Percentiles rank a stretch among this genome's conserved stretches.
phyloP scores from a whole-genome alignment of 768 basidiomycete genomes.

The Hydnum rufescens region DNA sequence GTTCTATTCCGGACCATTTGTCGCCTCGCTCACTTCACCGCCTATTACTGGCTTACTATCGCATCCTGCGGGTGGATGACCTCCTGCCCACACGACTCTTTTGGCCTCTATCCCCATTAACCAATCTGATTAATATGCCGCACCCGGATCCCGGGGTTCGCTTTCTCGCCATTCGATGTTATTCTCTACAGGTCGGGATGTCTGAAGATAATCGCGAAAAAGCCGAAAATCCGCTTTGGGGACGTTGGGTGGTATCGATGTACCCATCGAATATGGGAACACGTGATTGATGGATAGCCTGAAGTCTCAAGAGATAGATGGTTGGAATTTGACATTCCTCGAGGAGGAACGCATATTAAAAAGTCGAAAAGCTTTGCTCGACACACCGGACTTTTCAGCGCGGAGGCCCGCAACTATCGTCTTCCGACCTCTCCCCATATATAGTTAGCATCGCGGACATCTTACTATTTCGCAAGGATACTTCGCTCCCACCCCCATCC shows the following conservation, averaged over 20 bases:
- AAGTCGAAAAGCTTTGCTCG: slow-evolving; percentile 25
- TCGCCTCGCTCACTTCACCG: slow-evolving; percentile 30
- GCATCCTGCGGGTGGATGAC: slow-evolving; percentile 56
- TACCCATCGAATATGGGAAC: slow-evolving; percentile 34
- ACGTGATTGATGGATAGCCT: slow-evolving; percentile 20
- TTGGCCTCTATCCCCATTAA: slow-evolving; percentile 36
- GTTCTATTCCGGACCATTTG: slow-evolving; percentile 10
- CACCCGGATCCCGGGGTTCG: slow-evolving; percentile 45
- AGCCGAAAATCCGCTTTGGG: slow-evolving; percentile 43
- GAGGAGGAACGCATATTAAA: slow-evolving; percentile 43
- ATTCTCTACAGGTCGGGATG: slow-evolving; percentile 58
- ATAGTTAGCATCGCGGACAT: slow-evolving; percentile 46
- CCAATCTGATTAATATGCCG: slow-evolving; percentile 26
- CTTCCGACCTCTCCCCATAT: slow-evolving; percentile 23
- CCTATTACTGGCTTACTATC: slow-evolving; percentile 60
- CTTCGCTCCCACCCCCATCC: slow-evolving; percentile 5
- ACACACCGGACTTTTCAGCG: slow-evolving; percentile 25
- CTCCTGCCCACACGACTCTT: slow-evolving; percentile 37
- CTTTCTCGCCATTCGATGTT: slow-evolving; percentile 57
- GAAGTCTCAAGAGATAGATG: slow-evolving; percentile 34
- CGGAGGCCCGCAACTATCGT: slow-evolving; percentile 1
- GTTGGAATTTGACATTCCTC: slow-evolving; percentile 60
- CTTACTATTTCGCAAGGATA: slow-evolving; percentile 12
- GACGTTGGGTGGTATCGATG: slow-evolving; percentile 37
- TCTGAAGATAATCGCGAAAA: slow-evolving; percentile 52